Base-by-base conservation (phyloP, 2,329 filamentous ascomycete species). In the Colletotrichum acutatum region DNA sequence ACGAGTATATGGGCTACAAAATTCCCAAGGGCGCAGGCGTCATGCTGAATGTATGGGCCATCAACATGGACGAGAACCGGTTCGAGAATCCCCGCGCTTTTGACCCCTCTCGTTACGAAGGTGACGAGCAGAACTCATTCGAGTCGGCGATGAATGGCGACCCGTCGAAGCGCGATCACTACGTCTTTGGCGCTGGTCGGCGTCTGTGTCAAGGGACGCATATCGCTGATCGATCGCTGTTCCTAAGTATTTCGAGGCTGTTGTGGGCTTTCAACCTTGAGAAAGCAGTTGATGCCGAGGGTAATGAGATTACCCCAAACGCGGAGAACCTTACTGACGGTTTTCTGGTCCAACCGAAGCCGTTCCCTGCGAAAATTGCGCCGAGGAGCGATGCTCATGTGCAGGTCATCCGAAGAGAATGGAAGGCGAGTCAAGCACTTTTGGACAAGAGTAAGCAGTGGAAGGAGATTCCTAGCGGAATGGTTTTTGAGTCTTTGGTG, bases 261-360 rank as follows among this genome's bases (percentile, higher is more conserved):
- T 77, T 91, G 0, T 91, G 89, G 89, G 88, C 83, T 0, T 90
- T 90, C 66, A 76, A 86, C 0, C 77, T 86, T 6, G 74, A 72
- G 0, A 79, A 80, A 8, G 64, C 46, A 2, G n/a, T 64, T 9
- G 66, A 68, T 24, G 5, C 58, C 2, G 8, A 26, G 1, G 73
- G 70, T 0, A 11, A 16, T 5, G 74, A 82, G 2, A 72, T 83
- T 14, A 81, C 83, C 0, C 82, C 82, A 2, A 83, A 85, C 46
- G 83, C 83, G 37, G 66, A 64, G 37, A 42, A 59, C 28, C 54
- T 71, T 14, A 53, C 69, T 34, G 28, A 65, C 19, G 26, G 68
- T 42, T 34, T 59, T 3, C 3, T 72, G 24, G 59, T 72, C 12
- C 69, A 63, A 7, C 69, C 69, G 6, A 58, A 24, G 11, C 42